These are phyloP conservation scores for Sporobolus alterniflorus DNA, from an alignment of 202 grass and related monocot genomes.

Conservation along the genomic window DNA sequence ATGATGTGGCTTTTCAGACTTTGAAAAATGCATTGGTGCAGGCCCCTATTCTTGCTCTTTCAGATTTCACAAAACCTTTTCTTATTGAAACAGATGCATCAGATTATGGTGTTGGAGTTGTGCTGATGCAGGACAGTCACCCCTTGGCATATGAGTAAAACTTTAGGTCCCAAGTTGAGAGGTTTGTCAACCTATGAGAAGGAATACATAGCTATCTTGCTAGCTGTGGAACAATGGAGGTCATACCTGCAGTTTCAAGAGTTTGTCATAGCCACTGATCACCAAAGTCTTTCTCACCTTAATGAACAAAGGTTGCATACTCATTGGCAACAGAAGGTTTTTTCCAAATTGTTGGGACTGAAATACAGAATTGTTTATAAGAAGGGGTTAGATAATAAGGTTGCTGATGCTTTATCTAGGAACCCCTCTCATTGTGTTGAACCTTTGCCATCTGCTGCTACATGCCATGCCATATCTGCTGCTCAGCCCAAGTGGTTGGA, in stretches of 20 bases:
- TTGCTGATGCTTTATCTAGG: not conserved
- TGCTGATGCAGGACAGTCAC: not conserved
- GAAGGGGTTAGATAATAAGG: not conserved
- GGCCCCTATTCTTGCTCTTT: not conserved
- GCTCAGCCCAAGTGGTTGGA: no score
- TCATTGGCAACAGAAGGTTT: not conserved
- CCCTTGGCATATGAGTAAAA: not conserved
- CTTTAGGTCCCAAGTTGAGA: not conserved
- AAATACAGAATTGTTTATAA: not conserved
- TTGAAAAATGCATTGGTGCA: not conserved
- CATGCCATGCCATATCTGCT: no score
- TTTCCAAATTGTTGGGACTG: not conserved
- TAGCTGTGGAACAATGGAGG: not conserved
- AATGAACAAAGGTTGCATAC: not conserved
- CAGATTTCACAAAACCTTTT: not conserved
- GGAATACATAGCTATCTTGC: not conserved
- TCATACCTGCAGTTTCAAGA: not conserved
- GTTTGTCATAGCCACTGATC: not conserved
- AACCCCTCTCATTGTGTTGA: no score
- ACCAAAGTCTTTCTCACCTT: not conserved
- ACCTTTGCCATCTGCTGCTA: no score
- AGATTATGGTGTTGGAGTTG: not conserved
- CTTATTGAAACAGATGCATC: no score
- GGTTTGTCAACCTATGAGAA: not conserved
- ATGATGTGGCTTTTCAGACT: not conserved